phyloP scores from a whole-genome alignment of 2,329 filamentous ascomycete genomes.

The Dissoconium aciculare region DNA sequence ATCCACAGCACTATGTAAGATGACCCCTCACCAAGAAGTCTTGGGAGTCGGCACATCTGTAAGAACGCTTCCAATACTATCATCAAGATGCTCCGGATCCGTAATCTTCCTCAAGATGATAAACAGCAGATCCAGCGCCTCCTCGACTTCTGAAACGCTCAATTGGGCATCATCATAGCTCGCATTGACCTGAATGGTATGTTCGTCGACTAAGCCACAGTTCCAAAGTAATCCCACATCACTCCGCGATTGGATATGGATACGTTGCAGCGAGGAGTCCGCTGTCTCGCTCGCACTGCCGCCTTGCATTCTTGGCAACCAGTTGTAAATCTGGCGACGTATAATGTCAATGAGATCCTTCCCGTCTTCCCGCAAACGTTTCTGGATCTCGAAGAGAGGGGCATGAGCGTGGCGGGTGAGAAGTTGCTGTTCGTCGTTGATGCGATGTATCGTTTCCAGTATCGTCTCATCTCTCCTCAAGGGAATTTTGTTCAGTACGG shows the following conservation, averaged over 20 bases:
- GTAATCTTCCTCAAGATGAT: conserved; percentile 15
- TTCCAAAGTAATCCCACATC: conserved; percentile 21
- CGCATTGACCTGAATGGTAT: conserved; percentile 19
- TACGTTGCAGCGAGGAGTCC: conserved; percentile 18
- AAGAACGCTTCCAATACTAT: too few relatives aligned
- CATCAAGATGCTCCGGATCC: too few relatives aligned
- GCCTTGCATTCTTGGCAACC: conserved; percentile 21
- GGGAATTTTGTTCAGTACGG: conserved; percentile 21
- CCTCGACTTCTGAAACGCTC: conserved; percentile 16
- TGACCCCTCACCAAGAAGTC: too few relatives aligned
- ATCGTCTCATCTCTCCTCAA: conserved; percentile 14
- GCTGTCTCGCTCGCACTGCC: conserved; percentile 17
- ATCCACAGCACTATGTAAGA: too few relatives aligned
- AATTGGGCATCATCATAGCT: conserved; percentile 23
- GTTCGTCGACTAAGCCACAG: conserved; percentile 19
- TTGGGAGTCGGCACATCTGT: too few relatives aligned
- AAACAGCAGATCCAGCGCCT: conserved; percentile 15
- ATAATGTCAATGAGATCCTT: conserved; percentile 19
- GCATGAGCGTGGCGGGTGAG: conserved; percentile 19
- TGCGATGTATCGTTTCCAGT: conserved; percentile 19
- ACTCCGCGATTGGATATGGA: conserved; percentile 23
- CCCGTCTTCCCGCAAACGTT: conserved; percentile 20
- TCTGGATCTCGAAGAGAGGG: conserved; percentile 20
- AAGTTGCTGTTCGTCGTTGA: conserved; percentile 19
- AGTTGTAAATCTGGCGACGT: conserved; percentile 22